Evolutionary conservation across 768 basidiomycete genomes (phyloP).

Genomic region (Pleurotus salmoneostramineus): DNA sequence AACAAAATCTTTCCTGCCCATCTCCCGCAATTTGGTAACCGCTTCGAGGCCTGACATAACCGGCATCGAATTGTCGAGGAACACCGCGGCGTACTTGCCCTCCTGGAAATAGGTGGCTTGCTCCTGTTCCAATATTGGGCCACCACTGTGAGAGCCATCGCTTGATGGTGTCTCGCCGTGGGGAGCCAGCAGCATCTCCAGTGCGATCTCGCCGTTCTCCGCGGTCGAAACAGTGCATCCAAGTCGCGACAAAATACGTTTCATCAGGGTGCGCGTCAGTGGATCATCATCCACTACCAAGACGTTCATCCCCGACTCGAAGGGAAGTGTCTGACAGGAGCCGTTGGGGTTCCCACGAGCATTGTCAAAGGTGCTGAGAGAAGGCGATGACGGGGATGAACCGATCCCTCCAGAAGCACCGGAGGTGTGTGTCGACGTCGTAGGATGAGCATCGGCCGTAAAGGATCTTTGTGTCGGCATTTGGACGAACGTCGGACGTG

Average conservation of each 20-base stretch:
- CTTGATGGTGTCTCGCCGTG: slow-evolving; percentile 32
- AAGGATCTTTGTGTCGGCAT: slow-evolving; percentile 31
- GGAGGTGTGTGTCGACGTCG: slow-evolving; percentile 19
- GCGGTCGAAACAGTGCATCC: slow-evolving; percentile 79
- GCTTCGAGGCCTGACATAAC: slow-evolving; percentile 71
- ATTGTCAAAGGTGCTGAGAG: slow-evolving; percentile 34
- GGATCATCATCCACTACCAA: slow-evolving; percentile 84
- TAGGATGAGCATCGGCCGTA: slow-evolving; percentile 19
- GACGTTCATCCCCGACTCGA: slow-evolving; percentile 56
- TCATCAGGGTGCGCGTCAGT: slow-evolving; percentile 79
- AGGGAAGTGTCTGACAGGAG: slow-evolving; percentile 29
- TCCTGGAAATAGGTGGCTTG: slow-evolving; percentile 16
- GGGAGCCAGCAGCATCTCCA: slow-evolving; percentile 63
- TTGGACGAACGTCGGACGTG: slow-evolving; percentile 34
- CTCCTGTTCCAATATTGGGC: slow-evolving; percentile 35
- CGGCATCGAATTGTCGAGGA: slow-evolving; percentile 80
- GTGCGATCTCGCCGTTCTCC: slow-evolving; percentile 78
- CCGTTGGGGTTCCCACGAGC: slow-evolving; percentile 34
- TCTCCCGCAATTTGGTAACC: slow-evolving; percentile 57
- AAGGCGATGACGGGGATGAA: slow-evolving; percentile 17
- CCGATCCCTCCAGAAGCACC: slow-evolving; percentile 18
- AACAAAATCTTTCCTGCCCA: slow-evolving; percentile 73
- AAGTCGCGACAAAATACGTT: slow-evolving; percentile 68
- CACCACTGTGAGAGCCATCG: slow-evolving; percentile 28
- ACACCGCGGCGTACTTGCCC: slow-evolving; percentile 44